Evolutionary conservation across 495 filamentous ascomycete genomes (phyloP).

Genomic region (Letharia lupina): DNA sequence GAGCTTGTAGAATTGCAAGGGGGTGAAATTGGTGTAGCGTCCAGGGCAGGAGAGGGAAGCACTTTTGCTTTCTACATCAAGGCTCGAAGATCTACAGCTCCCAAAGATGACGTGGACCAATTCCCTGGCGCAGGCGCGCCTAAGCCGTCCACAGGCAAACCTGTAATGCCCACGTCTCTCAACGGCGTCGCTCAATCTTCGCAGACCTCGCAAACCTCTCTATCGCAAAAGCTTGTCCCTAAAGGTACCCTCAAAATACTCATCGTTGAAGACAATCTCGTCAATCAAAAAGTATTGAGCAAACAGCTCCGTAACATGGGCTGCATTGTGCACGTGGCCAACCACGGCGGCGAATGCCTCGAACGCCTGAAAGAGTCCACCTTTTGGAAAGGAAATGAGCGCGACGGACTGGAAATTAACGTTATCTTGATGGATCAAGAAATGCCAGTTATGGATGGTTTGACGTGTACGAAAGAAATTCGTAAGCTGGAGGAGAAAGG

Average conservation of each 20-base stretch:
- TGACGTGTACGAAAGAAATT: slow-evolving; percentile 58
- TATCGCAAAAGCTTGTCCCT: not conserved
- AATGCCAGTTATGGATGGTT: slow-evolving; percentile 79
- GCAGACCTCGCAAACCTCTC: slow-evolving; percentile 8
- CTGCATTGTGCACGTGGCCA: slow-evolving; percentile 58
- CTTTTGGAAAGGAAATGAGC: slow-evolving; percentile 22
- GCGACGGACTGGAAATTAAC: slow-evolving; percentile 39
- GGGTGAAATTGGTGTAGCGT: slow-evolving; percentile 73
- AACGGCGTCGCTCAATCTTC: not conserved
- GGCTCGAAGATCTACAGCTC: slow-evolving; percentile 40
- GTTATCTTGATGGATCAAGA: slow-evolving; percentile 77
- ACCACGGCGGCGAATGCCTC: slow-evolving; percentile 68
- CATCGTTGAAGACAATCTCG: slow-evolving; percentile 75
- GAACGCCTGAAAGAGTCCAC: slow-evolving; percentile 39
- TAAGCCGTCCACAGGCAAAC: slow-evolving; percentile 25
- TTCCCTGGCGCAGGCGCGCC: slow-evolving; percentile 20
- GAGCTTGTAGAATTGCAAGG: slow-evolving; percentile 73
- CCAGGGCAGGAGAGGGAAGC: slow-evolving; percentile 61
- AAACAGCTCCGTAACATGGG: slow-evolving; percentile 56
- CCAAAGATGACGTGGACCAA: slow-evolving; percentile 26
- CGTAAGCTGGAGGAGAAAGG: slow-evolving; percentile 50
- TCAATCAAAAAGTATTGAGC: slow-evolving; percentile 62
- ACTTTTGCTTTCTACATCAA: slow-evolving; percentile 81
- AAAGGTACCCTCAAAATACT: slow-evolving; percentile 39
- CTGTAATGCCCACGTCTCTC: slow-evolving; percentile 9